Conservation (phyloP, 345 rosid species). For the Gossypium stocksii region DNA sequence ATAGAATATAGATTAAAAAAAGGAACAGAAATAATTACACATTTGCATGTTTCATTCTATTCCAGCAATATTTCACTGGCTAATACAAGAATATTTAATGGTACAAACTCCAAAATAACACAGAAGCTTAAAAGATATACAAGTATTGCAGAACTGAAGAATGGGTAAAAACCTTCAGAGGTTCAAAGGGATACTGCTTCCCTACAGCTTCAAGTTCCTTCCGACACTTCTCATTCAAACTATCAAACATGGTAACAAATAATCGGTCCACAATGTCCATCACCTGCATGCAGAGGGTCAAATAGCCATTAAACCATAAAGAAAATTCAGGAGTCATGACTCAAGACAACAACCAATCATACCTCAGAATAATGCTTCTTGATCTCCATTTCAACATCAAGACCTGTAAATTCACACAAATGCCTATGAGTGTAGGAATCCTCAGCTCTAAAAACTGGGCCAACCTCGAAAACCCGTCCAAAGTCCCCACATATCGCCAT, state of each 20-base stretch:
- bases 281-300: slow-evolving; percentile 39
- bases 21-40: not conserved
- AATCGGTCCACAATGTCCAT: slow-evolving; percentile 75
- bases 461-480: slow-evolving; percentile 73
- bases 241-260: slow-evolving; percentile 65
- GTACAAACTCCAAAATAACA: not conserved
- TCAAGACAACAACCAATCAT: slow-evolving; percentile 10
- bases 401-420: slow-evolving; percentile 82
- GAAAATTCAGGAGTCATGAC: not conserved
- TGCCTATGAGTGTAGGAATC: slow-evolving; percentile 89
- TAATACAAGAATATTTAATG: not conserved
- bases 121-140: not conserved
- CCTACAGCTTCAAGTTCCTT: slow-evolving; percentile 71
- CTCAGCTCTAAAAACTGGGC: slow-evolving; percentile 89
- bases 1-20: not conserved
- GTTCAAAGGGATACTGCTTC: slow-evolving; percentile 73
- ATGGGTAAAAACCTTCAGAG: slow-evolving; percentile 57
- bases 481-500: slow-evolving; percentile 80
- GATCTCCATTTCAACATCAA: slow-evolving; percentile 91
- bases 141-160: not conserved
- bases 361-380: slow-evolving; percentile 74
- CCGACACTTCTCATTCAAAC: slow-evolving; percentile 55
- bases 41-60: not conserved
- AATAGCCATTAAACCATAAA: slow-evolving; percentile 4
- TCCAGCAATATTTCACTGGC: not conserved